Evolutionary conservation across 495 filamentous ascomycete genomes (phyloP), one percentile per base, ranked within the genome.

Genomic region (Penicillium pancosmium): DNA sequence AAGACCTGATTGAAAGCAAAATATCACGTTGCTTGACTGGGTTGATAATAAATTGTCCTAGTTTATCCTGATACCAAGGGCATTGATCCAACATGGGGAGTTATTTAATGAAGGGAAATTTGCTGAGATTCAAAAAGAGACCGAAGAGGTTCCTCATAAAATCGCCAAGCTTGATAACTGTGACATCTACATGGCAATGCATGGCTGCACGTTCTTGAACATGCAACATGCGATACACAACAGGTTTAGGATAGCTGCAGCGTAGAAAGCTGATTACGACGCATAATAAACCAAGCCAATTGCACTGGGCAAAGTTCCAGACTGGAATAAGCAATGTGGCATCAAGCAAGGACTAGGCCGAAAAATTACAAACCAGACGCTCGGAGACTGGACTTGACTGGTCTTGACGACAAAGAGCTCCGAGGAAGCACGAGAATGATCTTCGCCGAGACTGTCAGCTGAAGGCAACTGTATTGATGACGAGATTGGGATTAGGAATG

Each of bases 361-460:
- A 6, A 44, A 23, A 50, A 50, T 50, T 50, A 15, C 21, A 50
- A 50, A 27, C 21, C 47, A 27, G 47, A 33, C 47, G 11, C 47
- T 50, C 6, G 47, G 21, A 11, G 21, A 33, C 47, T 11, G 3
- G 21, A 50, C 23, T 10, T 25, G 47, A 50, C 47, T 50, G 47
- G 47, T 44, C 41, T 44, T 15, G 8, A 16, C 5, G 16, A 19
- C 16, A 44, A 3, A 21, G 6, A 44, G 15, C 15, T 44, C 41
- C n/a, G 41, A 44, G 5, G 6, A 44, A 10, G 4, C 41, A 44
- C 41, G 41, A 44, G 15, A 44, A 44, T 44, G 8, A 18, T 19
- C 16, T n/a, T 33, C 47, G 47, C 16, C 25, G 49, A 34, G 38
- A 11, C 35, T 13, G 1, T 5, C 15, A 38, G 15, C 16, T 44